These are phyloP conservation scores for Apiotrichum sp. DNA, from an alignment of 1,284 basidiomycete genomes.

Conservation along the genomic window DNA sequence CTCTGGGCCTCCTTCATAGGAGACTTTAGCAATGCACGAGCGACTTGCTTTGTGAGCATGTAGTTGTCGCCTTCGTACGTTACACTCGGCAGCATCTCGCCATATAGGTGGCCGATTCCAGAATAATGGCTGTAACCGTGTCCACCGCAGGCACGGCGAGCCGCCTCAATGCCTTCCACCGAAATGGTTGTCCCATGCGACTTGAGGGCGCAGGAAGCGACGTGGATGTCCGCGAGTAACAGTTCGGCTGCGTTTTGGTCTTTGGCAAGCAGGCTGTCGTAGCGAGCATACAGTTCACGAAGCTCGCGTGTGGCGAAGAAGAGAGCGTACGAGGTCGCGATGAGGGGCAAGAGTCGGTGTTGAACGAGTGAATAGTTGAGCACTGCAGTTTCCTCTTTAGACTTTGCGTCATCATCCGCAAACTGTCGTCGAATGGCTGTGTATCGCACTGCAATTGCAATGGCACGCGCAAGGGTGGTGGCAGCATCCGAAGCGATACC, in stretches of 20 bases:
- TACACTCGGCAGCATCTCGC: slow-evolving; percentile 51
- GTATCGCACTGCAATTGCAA: slow-evolving; percentile 54
- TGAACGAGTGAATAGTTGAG: slow-evolving; percentile 57
- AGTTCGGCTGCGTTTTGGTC: slow-evolving; percentile 8
- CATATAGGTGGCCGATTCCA: slow-evolving; percentile 53
- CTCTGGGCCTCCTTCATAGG: slow-evolving; percentile 51
- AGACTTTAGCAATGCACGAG: slow-evolving; percentile 50
- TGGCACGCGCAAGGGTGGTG: slow-evolving; percentile 52
- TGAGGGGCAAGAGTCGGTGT: slow-evolving; percentile 53
- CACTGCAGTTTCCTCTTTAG: slow-evolving; percentile 50
- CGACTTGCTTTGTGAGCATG: slow-evolving; percentile 53
- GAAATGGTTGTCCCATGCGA: slow-evolving; percentile 46
- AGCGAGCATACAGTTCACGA: slow-evolving; percentile 39
- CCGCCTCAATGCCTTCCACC: slow-evolving; percentile 52
- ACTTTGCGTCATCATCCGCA: slow-evolving; percentile 46
- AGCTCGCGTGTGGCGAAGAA: slow-evolving; percentile 52
- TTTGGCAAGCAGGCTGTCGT: slow-evolving; percentile 6
- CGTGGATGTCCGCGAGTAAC: slow-evolving; percentile 13
- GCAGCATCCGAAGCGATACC: slow-evolving; percentile 53
- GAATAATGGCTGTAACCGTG: slow-evolving; percentile 56
- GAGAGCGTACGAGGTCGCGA: slow-evolving; percentile 54
- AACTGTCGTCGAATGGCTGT: slow-evolving; percentile 54
- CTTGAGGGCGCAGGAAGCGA: slow-evolving; percentile 11
- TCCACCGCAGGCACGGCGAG: slow-evolving; percentile 52
- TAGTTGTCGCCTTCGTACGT: slow-evolving; percentile 56